Conservation (phyloP, 2,329 filamentous ascomycete species). For the Cercospora zeae-maydis region DNA sequence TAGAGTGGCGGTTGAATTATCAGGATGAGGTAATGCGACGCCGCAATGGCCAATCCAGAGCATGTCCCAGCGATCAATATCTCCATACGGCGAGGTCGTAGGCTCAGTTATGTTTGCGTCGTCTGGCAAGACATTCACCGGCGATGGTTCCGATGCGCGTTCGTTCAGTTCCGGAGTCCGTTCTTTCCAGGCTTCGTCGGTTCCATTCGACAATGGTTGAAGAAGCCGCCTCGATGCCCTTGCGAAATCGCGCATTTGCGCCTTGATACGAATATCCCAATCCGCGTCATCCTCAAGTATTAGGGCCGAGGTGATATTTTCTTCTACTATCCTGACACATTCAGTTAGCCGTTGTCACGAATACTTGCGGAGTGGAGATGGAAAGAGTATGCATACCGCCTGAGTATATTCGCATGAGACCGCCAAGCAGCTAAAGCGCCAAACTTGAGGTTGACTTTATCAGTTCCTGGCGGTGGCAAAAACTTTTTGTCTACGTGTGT, state of each 20-base stretch:
- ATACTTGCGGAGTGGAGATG: background rate
- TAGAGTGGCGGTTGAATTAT: background rate
- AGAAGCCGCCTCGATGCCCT: background rate
- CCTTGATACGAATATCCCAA: background rate
- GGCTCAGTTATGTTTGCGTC: background rate
- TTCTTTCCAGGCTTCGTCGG: background rate
- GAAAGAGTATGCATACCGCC: background rate
- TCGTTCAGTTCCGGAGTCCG: background rate
- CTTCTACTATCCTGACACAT: background rate
- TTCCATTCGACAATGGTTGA: background rate
- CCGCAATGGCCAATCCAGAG: background rate
- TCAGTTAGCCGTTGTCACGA: background rate
- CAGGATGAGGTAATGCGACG: background rate
- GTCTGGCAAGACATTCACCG: background rate
- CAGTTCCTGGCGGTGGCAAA: background rate
- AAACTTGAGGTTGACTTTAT: background rate
- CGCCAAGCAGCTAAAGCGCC: background rate
- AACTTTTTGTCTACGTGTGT: background rate
- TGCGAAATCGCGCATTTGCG: background rate
- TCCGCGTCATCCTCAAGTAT: background rate
- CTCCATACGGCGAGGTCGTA: background rate
- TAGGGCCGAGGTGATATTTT: background rate
- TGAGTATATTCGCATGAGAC: background rate
- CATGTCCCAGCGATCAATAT: background rate
- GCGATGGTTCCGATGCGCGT: background rate